Evolutionary conservation across 345 rosid genomes (phyloP), one percentile per base, ranked within the genome.

Genomic region (Pugionium dolabratum): DNA sequence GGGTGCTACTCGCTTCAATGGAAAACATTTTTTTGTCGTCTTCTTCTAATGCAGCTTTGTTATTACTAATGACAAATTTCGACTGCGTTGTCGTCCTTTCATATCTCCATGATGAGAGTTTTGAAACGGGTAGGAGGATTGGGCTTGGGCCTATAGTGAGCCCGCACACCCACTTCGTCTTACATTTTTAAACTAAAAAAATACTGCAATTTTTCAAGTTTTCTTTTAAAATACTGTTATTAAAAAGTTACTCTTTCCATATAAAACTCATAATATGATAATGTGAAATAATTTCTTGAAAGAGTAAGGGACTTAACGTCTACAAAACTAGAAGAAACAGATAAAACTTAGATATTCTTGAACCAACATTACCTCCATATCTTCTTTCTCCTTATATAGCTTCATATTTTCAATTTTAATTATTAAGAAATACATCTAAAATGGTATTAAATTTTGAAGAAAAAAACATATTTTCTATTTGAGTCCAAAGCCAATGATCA

Each of bases 131-230:
- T 11, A 18, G 18, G 18, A 53, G 4, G 9, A 36, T 36, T 36
- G 60, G 60, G 60, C 4, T 55, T 55, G 60, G 44, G 32, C 44
- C 59, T 36, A 25, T 4, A 2, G 7, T 1, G 59, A 54, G 43
- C 43, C 35, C 31, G 11, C 29, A 35, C 4, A 8, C 36, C 32
- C 32, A 18, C 1, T 54, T 35, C 31, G 11, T 39, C 31, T 9
- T 9, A 9, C 44, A 9, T 39, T 39, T 8, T 40, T 3, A 40
- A 32, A 33, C 18, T 18, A 18, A 3, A 32, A 32, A 52, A 52
- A 5, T 9, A 4, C 41, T 33, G 4, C 40, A 18, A 7, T 11
- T n/a, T 31, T 53, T 53, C 28, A 18, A 18, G 18, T 18, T 18
- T 18, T 18, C 18, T 18, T 18, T 18, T 18, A 18, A 18, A 18